Evolutionary conservation across 2,329 filamentous ascomycete genomes (phyloP).

Genomic region (Neoascochyta sp.): DNA sequence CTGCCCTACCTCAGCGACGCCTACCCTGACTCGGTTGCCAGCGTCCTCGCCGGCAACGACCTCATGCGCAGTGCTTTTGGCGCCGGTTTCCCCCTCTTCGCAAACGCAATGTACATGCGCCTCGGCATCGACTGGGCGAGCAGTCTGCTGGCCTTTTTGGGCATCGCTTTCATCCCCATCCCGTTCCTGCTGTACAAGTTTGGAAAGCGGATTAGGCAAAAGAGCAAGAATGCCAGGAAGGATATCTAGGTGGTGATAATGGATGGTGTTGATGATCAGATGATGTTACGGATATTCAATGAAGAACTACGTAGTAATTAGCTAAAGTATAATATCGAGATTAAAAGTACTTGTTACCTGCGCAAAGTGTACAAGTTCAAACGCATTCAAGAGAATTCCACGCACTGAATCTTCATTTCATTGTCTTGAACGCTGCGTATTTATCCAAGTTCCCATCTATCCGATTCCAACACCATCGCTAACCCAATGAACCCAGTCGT

Average conservation of each 20-base stretch:
- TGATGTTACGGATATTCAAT: no score
- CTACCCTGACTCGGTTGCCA: slow-evolving; percentile 43
- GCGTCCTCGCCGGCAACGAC: slow-evolving; percentile 46
- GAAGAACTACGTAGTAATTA: no score
- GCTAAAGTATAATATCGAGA: no score
- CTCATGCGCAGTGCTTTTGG: slow-evolving; percentile 43
- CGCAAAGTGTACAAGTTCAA: no score
- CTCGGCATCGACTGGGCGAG: slow-evolving; percentile 44
- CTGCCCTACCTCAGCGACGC: slow-evolving; percentile 45
- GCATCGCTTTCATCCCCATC: slow-evolving; percentile 45
- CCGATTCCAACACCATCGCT: no score
- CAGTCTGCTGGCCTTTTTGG: slow-evolving; percentile 41
- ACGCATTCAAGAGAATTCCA: no score
- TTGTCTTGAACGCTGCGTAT: no score
- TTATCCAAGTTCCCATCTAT: no score
- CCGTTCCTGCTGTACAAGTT: slow-evolving; percentile 46
- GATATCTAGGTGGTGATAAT: slow-evolving; percentile 36
- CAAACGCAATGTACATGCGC: slow-evolving; percentile 18
- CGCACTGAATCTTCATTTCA: no score
- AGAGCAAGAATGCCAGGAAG: slow-evolving; percentile 42
- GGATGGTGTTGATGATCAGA: no score
- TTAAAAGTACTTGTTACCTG: no score
- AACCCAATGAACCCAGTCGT: no score
- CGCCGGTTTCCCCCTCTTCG: slow-evolving; percentile 43
- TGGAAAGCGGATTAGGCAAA: slow-evolving; percentile 40